phyloP scores from a whole-genome alignment of 176 grass and related monocot genomes.

The Secale cereale region DNA sequence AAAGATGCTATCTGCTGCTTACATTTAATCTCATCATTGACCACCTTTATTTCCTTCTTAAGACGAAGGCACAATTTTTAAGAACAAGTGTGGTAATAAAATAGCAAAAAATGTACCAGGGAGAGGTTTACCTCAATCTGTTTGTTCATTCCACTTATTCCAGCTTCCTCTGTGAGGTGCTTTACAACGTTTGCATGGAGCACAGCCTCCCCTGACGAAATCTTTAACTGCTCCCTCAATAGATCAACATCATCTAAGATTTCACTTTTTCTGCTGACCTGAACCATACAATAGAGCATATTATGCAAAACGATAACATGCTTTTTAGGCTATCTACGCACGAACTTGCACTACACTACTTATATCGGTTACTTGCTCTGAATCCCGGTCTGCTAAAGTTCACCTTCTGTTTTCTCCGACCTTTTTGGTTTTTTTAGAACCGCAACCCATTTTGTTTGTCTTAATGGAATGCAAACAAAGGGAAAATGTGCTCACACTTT shows the following conservation, averaged over 20 bases:
- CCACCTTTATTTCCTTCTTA: conserved; percentile 90
- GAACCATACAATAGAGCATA: conserved; percentile 30
- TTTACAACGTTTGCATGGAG: conserved; percentile 88
- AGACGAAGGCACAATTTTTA: neutral
- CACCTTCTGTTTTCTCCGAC: neutral
- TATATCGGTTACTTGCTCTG: neutral
- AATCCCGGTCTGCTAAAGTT: neutral
- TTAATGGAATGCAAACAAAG: neutral
- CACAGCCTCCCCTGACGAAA: conserved; percentile 88
- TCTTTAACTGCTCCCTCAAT: conserved; percentile 88
- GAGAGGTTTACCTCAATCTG: conserved; percentile 72
- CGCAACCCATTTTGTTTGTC: neutral
- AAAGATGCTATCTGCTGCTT: conserved; percentile 77
- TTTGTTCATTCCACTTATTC: conserved; percentile 61
- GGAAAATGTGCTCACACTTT: conserved; percentile 4
- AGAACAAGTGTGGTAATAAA: conserved; percentile 22
- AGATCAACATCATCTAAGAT: conserved; percentile 83
- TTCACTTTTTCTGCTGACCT: conserved; percentile 74
- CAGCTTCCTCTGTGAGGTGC: conserved; percentile 69
- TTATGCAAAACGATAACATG: conserved; percentile 12
- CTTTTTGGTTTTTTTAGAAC: neutral
- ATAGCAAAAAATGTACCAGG: conserved; percentile 15
- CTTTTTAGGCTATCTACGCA: neutral
- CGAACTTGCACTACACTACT: neutral
- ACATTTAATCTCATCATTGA: conserved; percentile 80